phyloP scores from a whole-genome alignment of 2,329 filamentous ascomycete species.

The Lomentospora prolificans region DNA sequence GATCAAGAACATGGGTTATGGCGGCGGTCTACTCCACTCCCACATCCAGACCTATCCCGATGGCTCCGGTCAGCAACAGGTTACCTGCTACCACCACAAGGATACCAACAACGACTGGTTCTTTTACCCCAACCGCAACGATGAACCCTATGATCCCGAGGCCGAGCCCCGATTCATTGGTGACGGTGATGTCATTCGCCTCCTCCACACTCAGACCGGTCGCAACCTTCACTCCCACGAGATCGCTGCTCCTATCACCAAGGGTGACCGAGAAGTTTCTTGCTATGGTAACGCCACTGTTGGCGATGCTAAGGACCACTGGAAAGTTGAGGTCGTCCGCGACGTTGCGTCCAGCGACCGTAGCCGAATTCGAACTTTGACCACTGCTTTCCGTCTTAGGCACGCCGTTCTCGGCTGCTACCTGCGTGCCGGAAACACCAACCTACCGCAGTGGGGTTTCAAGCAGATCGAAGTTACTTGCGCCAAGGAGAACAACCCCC shows the following conservation, averaged over 20 bases:
- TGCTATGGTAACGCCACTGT: slow-evolving; percentile 92
- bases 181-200: slow-evolving; percentile 68
- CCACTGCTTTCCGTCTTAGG: slow-evolving; percentile 81
- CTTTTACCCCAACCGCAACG: slow-evolving; percentile 84
- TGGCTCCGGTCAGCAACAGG: slow-evolving; percentile 87
- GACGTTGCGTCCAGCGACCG: slow-evolving; percentile 82
- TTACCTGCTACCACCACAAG: slow-evolving; percentile 99
- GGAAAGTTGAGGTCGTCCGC: slow-evolving; percentile 82
- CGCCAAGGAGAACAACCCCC: slow-evolving; percentile 82
- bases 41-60: slow-evolving; percentile 95
- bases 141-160: slow-evolving; percentile 62
- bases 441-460: slow-evolving; percentile 98
- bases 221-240: slow-evolving; percentile 95
- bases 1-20: slow-evolving; percentile 99
- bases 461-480: slow-evolving; percentile 99
- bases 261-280: slow-evolving; percentile 86
- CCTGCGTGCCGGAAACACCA: slow-evolving; percentile 87
- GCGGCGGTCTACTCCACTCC: slow-evolving; percentile 89
- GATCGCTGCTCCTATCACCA: slow-evolving; percentile 79
- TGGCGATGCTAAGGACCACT: slow-evolving; percentile 96
- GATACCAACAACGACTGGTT: slow-evolving; percentile 99
- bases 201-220: slow-evolving; percentile 91
- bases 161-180: slow-evolving; percentile 66
- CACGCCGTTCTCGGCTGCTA: slow-evolving; percentile 83
- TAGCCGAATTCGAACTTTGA: slow-evolving; percentile 79